Evolutionary conservation across 2,329 filamentous ascomycete species (phyloP).

Genomic region (Cladosporium phlei): DNA sequence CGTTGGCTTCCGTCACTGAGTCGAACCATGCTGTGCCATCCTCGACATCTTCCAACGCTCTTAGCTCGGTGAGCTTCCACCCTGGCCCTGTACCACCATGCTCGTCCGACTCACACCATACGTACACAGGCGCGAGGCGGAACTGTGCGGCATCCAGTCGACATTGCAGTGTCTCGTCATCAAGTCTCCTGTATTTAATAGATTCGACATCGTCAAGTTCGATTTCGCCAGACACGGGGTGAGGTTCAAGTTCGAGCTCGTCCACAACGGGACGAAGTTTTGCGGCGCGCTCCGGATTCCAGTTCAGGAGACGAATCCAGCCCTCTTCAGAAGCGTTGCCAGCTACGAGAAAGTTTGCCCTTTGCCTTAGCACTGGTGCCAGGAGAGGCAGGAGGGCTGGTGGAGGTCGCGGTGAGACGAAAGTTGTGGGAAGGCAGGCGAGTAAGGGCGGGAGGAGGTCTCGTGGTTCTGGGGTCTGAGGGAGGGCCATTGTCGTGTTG

Average conservation of each 20-base stretch:
- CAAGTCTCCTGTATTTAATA: slow-evolving; percentile 62
- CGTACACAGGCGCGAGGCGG: slow-evolving; percentile 59
- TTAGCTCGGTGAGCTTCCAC: slow-evolving; percentile 70
- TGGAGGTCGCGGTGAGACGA: slow-evolving; percentile 54
- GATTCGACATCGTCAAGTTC: slow-evolving; percentile 65
- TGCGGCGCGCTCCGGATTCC: slow-evolving; percentile 55
- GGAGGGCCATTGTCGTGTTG: slow-evolving; percentile 48
- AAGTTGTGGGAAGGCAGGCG: slow-evolving; percentile 59
- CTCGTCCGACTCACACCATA: slow-evolving; percentile 65
- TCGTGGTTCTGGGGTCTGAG: slow-evolving; percentile 52
- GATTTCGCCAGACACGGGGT: slow-evolving; percentile 74
- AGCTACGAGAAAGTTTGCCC: slow-evolving; percentile 58
- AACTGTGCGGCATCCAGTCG: slow-evolving; percentile 59
- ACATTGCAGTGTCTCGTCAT: slow-evolving; percentile 69
- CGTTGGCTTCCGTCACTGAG: slow-evolving; percentile 58
- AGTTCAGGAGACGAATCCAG: slow-evolving; percentile 70
- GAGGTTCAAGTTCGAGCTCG: slow-evolving; percentile 66
- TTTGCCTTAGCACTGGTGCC: slow-evolving; percentile 59
- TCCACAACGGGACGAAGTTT: slow-evolving; percentile 59
- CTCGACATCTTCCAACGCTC: slow-evolving; percentile 50
- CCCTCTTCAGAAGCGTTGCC: slow-evolving; percentile 40
- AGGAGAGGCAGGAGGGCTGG: slow-evolving; percentile 58
- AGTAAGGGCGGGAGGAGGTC: slow-evolving; percentile 58
- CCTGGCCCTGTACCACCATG: slow-evolving; percentile 53
- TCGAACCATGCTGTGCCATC: slow-evolving; percentile 56